Evolutionary conservation across 345 rosid genomes (phyloP).

Genomic region (Salix brachista): DNA sequence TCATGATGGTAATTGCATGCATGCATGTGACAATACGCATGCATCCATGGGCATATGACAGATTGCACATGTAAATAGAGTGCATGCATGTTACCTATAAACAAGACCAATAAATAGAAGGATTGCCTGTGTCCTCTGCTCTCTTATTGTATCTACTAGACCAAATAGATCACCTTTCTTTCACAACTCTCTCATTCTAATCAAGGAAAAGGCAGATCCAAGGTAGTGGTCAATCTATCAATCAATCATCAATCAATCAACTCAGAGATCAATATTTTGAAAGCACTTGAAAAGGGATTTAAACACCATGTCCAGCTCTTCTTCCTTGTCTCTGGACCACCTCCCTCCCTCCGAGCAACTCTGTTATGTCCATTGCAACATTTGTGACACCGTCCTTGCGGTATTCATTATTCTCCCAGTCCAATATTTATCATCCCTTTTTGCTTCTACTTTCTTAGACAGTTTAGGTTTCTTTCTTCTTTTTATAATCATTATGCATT

Average conservation of each 20-base stretch:
- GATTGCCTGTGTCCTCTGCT: slow-evolving; percentile 1
- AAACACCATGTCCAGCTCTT: slow-evolving; percentile 36
- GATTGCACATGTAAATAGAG: neutral
- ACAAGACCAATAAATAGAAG: slow-evolving; percentile 22
- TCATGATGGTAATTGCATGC: neutral
- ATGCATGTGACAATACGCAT: neutral
- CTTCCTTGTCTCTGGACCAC: slow-evolving; percentile 38
- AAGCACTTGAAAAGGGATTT: slow-evolving; percentile 17
- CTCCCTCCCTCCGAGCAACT: slow-evolving; percentile 69
- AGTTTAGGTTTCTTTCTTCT: neutral
- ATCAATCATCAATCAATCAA: slow-evolving; percentile 21
- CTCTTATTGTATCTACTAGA: slow-evolving; percentile 25
- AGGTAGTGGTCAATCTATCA: slow-evolving; percentile 47
- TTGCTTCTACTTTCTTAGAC: neutral
- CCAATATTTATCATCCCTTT: neutral
- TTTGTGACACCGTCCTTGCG: slow-evolving; percentile 90
- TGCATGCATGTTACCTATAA: slow-evolving; percentile 7
- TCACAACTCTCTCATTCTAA: slow-evolving; percentile 24
- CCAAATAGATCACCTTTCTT: slow-evolving; percentile 27
- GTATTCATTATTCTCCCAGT: slow-evolving; percentile 28
- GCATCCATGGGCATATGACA: neutral
- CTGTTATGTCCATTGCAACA: slow-evolving; percentile 97
- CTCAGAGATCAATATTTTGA: neutral
- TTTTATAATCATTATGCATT: neutral
- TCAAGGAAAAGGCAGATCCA: slow-evolving; percentile 38